These are phyloP conservation scores for Cordyceps cicadae DNA, from an alignment of 2,329 filamentous ascomycete species.

Conservation along the genomic window DNA sequence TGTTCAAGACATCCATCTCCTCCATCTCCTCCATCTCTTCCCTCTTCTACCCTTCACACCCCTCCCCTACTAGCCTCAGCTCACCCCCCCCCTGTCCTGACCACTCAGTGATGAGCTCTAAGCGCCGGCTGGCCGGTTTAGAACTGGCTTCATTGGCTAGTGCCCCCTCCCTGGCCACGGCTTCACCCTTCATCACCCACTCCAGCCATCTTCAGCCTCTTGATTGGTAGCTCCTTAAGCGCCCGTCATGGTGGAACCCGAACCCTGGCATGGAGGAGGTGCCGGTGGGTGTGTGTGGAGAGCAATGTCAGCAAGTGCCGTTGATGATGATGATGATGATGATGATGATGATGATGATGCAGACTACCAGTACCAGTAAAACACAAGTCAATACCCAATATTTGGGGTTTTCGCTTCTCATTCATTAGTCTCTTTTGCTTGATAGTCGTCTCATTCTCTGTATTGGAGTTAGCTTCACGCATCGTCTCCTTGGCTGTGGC, in stretches of 20 bases:
- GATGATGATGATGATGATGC: too few relatives aligned
- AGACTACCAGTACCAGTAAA: too few relatives aligned
- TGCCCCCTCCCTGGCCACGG: neutral
- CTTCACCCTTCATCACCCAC: neutral
- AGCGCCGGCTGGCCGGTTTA: slow-evolving; percentile 22
- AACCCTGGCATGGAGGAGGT: neutral
- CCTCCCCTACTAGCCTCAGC: neutral
- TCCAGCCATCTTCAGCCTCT: neutral
- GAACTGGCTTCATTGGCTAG: slow-evolving; percentile 9
- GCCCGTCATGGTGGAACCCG: slow-evolving; percentile 10
- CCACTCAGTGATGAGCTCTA: slow-evolving; percentile 18
- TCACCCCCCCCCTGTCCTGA: neutral
- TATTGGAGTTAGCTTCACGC: neutral
- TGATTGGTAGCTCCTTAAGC: slow-evolving; percentile 6
- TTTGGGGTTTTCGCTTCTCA: neutral
- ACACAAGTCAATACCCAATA: neutral
- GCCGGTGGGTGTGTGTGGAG: slow-evolving; percentile 2
- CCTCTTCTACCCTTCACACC: neutral
- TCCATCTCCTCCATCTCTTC: neutral
- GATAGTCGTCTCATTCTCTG: neutral
- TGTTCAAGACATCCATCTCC: neutral
- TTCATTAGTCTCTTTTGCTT: neutral
- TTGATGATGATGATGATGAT: too few relatives aligned
- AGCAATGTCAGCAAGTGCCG: too few relatives aligned
- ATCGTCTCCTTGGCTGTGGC: neutral